Evolutionary conservation across 2,329 filamentous ascomycete genomes (phyloP).

Genomic region (Phialemonium atrogriseum): DNA sequence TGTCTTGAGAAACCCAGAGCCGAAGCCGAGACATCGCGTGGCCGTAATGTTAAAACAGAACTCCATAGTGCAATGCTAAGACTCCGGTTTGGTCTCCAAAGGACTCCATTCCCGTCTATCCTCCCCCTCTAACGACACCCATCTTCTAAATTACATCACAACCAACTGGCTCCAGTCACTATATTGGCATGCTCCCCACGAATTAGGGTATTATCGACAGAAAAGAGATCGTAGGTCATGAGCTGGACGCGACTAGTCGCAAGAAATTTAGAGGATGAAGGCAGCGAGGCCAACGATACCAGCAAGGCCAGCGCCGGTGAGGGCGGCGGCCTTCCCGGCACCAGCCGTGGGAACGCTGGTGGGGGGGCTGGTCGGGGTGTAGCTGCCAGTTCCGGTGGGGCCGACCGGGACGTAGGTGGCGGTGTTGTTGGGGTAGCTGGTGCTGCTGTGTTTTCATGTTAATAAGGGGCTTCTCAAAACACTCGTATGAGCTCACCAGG

Average conservation of each 20-base stretch:
- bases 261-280: conserved; percentile 46
- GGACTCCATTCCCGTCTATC: too few species aligned
- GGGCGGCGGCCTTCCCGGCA: conserved; percentile 46
- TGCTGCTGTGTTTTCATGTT: conserved; percentile 9
- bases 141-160: conserved; percentile 1
- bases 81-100: too few species aligned
- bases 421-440: conserved; percentile 30
- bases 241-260: conserved; percentile 20
- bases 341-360: conserved; percentile 39
- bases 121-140: conserved; percentile 4
- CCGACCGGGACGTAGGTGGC: conserved; percentile 22
- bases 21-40: too few species aligned
- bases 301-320: conserved; percentile 52
- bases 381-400: conserved; percentile 19
- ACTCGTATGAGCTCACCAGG: conserved; percentile 34
- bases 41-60: conserved; percentile 18
- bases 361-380: conserved; percentile 21
- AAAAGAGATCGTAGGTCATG: conserved; percentile 9
- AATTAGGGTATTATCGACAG: conserved; percentile 6
- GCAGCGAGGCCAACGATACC: conserved; percentile 53
- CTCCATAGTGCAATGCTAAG: conserved; percentile 28
- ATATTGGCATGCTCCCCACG: conserved; percentile 3
- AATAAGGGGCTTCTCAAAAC: background rate
- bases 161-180: conserved; percentile 7
- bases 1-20: too few species aligned